phyloP scores from a whole-genome alignment of 2,329 filamentous ascomycete genomes.

The Delphinella strobiligena region DNA sequence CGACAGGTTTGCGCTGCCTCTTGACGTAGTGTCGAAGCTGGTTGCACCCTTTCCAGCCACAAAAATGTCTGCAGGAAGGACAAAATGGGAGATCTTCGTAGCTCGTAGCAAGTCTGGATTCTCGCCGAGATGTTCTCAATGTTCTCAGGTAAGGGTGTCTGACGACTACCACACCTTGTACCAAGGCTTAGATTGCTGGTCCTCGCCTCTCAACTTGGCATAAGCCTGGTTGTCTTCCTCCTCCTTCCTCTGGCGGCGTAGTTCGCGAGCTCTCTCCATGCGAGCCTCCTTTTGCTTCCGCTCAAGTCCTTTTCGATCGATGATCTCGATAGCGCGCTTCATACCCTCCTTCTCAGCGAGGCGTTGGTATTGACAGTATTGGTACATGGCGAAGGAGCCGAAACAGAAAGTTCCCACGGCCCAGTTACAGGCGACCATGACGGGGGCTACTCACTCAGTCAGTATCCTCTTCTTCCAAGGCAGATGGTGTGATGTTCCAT shows the following conservation, averaged over 20 bases:
- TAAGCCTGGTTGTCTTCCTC: constrained; percentile 28
- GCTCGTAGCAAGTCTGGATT: no score
- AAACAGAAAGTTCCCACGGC: constrained; percentile 66
- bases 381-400: constrained; percentile 60
- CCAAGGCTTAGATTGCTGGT: constrained; percentile 16
- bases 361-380: constrained; percentile 70
- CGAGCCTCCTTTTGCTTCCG: constrained; percentile 38
- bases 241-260: constrained; percentile 30
- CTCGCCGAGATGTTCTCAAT: no score
- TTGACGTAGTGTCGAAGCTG: no score
- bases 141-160: no score
- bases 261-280: constrained; percentile 26
- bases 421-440: constrained; percentile 68
- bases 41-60: no score
- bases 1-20: no score
- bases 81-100: no score
- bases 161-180: constrained; percentile 24
- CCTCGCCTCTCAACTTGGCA: constrained; percentile 16
- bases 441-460: constrained; percentile 33
- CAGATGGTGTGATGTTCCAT: constrained; percentile 16
- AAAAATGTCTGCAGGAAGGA: no score
- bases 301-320: constrained; percentile 60
- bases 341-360: constrained; percentile 69
- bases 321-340: constrained; percentile 72
- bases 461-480: background rate